Conservation (phyloP, 768 basidiomycete species). For the Xerocomellus intermedius region DNA sequence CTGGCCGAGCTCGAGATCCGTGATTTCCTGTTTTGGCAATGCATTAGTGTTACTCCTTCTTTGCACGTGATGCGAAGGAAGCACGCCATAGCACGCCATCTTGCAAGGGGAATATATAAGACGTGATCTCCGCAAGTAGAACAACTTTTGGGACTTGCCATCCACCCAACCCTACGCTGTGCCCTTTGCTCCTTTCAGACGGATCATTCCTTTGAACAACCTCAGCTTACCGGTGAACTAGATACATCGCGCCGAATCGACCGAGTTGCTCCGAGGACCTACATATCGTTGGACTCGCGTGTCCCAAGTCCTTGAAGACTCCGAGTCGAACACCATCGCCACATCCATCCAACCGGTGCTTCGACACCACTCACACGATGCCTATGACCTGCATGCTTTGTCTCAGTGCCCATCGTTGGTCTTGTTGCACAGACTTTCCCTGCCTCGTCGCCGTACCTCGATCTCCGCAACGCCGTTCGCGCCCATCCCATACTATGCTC, state of each 20-base stretch:
- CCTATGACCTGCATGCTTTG: neutral
- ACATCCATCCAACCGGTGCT: neutral
- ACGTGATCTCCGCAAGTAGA: neutral
- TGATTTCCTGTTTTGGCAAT: conserved; percentile 3
- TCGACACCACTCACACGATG: neutral
- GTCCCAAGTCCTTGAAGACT: neutral
- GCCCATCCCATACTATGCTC: no score
- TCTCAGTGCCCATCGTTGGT: no score
- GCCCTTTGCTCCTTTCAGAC: no score
- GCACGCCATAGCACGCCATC: conserved; percentile 31
- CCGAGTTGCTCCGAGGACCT: neutral
- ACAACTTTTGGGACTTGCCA: neutral
- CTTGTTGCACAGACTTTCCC: no score
- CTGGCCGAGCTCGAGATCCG: no score
- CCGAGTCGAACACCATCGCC: neutral
- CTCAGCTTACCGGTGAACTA: neutral
- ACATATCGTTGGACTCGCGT: neutral
- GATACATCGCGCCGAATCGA: neutral
- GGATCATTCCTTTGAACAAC: neutral
- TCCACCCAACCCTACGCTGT: neutral
- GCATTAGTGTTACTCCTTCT: neutral
- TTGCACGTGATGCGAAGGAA: conserved; percentile 33
- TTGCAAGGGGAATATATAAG: conserved; percentile 25
- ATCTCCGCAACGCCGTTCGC: neutral
- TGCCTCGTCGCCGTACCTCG: no score